phyloP scores from a whole-genome alignment of 2,329 filamentous ascomycete genomes.

The Alternaria consortialis region DNA sequence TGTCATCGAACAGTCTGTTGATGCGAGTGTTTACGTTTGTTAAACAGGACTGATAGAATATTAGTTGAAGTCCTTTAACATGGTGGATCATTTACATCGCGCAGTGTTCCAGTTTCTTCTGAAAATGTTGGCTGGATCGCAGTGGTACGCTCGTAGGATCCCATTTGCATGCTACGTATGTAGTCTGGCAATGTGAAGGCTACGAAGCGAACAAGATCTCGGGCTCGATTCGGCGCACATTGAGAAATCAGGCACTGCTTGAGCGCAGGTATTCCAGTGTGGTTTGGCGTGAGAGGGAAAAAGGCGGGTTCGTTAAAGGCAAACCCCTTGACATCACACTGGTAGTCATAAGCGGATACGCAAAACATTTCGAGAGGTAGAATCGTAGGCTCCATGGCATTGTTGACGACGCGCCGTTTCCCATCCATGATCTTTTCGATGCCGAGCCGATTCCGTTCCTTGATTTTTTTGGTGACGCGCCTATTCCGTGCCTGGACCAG shows the following conservation, averaged over 20 bases:
- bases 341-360: not conserved
- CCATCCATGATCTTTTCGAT: not conserved
- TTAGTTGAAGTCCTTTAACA: not conserved
- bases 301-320: not conserved
- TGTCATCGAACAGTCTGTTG: not conserved
- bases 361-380: not conserved
- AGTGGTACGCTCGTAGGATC: not conserved
- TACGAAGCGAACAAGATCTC: not conserved
- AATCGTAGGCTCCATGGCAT: too few species aligned
- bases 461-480: too few species aligned
- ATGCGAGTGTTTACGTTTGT: not conserved
- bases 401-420: not conserved
- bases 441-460: not conserved
- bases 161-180: not conserved
- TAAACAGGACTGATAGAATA: not conserved
- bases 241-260: not conserved
- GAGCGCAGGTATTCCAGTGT: not conserved
- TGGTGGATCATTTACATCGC: not conserved
- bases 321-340: not conserved
- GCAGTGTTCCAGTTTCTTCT: not conserved
- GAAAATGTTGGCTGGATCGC: not conserved
- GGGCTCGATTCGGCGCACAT: not conserved
- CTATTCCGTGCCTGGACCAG: too few species aligned
- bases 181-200: not conserved
- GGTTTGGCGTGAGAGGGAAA: not conserved